phyloP scores from a whole-genome alignment of 2,329 filamentous ascomycete genomes.

The Cyphellophora attinorum region DNA sequence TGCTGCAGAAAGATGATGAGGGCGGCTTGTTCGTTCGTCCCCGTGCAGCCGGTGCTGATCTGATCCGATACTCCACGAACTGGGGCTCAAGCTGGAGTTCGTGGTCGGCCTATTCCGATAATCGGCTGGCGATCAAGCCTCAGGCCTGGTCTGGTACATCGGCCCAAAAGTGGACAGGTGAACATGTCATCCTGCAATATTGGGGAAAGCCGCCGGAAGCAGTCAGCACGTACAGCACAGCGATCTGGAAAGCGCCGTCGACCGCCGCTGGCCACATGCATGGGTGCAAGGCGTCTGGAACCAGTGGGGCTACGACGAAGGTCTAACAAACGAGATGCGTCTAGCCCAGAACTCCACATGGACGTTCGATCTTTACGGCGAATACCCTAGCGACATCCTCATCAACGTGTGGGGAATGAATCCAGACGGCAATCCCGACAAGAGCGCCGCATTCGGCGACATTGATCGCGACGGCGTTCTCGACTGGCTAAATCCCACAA shows the following conservation, averaged over 20 bases:
- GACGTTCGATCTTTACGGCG: slow-evolving; percentile 6
- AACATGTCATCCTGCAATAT: slow-evolving; percentile 47
- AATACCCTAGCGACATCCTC: slow-evolving; percentile 5
- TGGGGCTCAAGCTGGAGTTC: slow-evolving; percentile 43
- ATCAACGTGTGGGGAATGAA: slow-evolving; percentile 13
- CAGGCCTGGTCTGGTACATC: slow-evolving; percentile 40
- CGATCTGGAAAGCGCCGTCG: slow-evolving; percentile 30
- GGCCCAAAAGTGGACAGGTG: slow-evolving; percentile 41
- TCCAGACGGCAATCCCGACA: slow-evolving; percentile 9
- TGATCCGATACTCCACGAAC: slow-evolving; percentile 43
- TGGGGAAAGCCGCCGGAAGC: slow-evolving; percentile 41
- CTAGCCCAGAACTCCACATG: slow-evolving; percentile 19
- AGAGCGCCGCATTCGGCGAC: slow-evolving; percentile 5
- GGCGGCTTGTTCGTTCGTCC: slow-evolving; percentile 35
- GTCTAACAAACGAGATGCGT: slow-evolving; percentile 37
- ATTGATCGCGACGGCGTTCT: slow-evolving; percentile 7
- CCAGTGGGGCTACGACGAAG: slow-evolving; percentile 45
- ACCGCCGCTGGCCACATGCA: slow-evolving; percentile 43
- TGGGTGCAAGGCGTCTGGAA: slow-evolving; percentile 46
- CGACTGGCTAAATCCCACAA: slow-evolving; percentile 4
- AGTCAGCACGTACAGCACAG: slow-evolving; percentile 43
- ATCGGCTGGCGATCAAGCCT: slow-evolving; percentile 28
- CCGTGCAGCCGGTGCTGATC: slow-evolving; percentile 42
- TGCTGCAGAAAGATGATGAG: slow-evolving; percentile 30
- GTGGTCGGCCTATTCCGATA: slow-evolving; percentile 40